Evolutionary conservation across 2,329 filamentous ascomycete genomes (phyloP).

Genomic region (Chlorencoelia australis): DNA sequence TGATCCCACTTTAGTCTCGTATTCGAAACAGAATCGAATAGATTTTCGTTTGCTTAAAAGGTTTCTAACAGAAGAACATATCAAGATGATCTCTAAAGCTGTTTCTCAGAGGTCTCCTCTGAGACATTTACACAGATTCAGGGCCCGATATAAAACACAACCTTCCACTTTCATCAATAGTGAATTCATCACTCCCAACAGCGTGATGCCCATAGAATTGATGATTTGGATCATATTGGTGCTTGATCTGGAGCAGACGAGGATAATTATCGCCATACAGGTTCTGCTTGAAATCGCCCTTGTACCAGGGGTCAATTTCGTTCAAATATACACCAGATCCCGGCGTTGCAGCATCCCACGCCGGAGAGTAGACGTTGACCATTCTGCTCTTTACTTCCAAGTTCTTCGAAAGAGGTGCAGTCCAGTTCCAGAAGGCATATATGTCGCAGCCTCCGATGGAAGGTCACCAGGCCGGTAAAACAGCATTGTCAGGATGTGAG

Average conservation of each 20-base stretch:
- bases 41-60: too few relatives aligned
- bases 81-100: too few relatives aligned
- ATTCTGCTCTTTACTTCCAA: not conserved
- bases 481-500: conserved; percentile 1
- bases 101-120: too few relatives aligned
- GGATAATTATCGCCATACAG: conserved; percentile 38
- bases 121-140: too few relatives aligned
- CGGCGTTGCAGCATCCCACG: not conserved
- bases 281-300: too few relatives aligned
- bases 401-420: not conserved
- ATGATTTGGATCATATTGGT: conserved; percentile 34
- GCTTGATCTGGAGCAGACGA: conserved; percentile 34
- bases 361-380: not conserved
- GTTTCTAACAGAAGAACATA: too few relatives aligned
- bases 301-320: not conserved
- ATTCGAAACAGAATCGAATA: too few relatives aligned
- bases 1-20: too few relatives aligned
- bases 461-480: conserved; percentile 5
- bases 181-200: conserved; percentile 9
- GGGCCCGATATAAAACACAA: too few relatives aligned
- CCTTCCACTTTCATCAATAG: not conserved
- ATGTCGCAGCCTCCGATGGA: not conserved
- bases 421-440: not conserved
- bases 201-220: conserved; percentile 27
- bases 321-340: not conserved